Conservation (phyloP, 768 basidiomycete genomes). For the Chalciporus pseudorubinellus region DNA sequence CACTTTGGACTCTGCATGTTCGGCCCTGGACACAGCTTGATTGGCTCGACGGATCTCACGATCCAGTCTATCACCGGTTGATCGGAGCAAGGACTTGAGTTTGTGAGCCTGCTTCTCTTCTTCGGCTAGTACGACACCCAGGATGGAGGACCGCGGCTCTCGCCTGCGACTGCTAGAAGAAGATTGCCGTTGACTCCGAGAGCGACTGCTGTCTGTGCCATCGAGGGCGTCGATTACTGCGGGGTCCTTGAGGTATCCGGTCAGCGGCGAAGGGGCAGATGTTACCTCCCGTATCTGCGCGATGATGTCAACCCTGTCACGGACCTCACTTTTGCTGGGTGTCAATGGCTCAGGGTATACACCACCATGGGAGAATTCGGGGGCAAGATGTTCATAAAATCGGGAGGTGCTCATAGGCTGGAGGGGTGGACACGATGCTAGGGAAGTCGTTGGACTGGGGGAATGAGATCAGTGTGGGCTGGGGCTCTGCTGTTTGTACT, state of each 20-base stretch:
- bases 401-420: conserved; percentile 28
- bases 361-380: conserved; percentile 15
- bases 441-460: conserved; percentile 5
- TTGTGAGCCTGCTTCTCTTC: conserved; percentile 58
- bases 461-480: conserved; percentile 1
- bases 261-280: conserved; percentile 44
- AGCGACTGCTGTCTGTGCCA: conserved; percentile 25
- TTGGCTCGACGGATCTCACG: conserved; percentile 55
- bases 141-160: conserved; percentile 38
- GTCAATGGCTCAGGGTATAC: conserved; percentile 9
- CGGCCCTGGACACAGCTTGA: conserved; percentile 48
- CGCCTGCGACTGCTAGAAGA: conserved; percentile 40
- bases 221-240: conserved; percentile 37
- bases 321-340: not conserved
- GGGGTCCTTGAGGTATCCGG: conserved; percentile 45
- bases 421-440: conserved; percentile 9
- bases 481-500: conserved; percentile 11
- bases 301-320: conserved; percentile 33
- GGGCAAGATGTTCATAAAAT: conserved; percentile 31
- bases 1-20: conserved; percentile 48
- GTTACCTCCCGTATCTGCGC: conserved; percentile 44
- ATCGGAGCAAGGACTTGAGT: conserved; percentile 51
- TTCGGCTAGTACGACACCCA: conserved; percentile 46
- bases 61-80: conserved; percentile 53
- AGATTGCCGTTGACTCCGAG: conserved; percentile 30